phyloP scores from a whole-genome alignment of 73 alveolate species.

The Durusdinium trenchii region DNA sequence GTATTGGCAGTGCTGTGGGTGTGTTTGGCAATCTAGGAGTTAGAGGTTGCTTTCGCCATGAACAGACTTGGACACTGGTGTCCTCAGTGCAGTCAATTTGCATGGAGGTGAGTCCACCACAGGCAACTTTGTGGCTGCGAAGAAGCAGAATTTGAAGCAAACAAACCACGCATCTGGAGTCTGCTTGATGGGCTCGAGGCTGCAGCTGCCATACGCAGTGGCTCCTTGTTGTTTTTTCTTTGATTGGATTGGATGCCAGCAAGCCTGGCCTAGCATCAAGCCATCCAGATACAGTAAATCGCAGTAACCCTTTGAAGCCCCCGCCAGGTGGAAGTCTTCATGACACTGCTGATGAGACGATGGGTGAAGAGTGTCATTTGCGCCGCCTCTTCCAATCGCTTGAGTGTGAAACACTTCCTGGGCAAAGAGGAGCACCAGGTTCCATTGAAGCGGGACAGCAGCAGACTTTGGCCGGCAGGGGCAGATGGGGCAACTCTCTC shows the following conservation, averaged over 20 bases:
- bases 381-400: constrained; percentile 29
- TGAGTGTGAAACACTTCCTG: constrained; percentile 28
- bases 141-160: constrained; percentile 22
- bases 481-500: constrained; percentile 53
- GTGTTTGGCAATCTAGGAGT: constrained; percentile 35
- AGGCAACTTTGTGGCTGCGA: constrained; percentile 23
- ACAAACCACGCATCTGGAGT: constrained; percentile 33
- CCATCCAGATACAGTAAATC: background rate
- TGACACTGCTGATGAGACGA: background rate
- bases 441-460: constrained; percentile 15
- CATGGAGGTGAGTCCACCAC: background rate
- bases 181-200: constrained; percentile 33
- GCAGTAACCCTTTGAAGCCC: background rate
- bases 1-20: constrained; percentile 47
- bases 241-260: too few relatives aligned
- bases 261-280: too few relatives aligned
- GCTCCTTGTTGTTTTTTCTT: too few relatives aligned
- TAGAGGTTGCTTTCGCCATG: background rate
- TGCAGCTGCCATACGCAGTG: constrained; percentile 30
- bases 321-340: constrained; percentile 20
- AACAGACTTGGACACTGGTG: background rate
- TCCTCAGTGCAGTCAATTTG: background rate
- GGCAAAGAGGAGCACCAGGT: constrained; percentile 51
- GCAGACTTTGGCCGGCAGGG: constrained; percentile 25
- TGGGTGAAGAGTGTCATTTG: constrained; percentile 45